Evolutionary conservation across 352 stramenopile species (phyloP).

Genomic region (Phytophthora pini): DNA sequence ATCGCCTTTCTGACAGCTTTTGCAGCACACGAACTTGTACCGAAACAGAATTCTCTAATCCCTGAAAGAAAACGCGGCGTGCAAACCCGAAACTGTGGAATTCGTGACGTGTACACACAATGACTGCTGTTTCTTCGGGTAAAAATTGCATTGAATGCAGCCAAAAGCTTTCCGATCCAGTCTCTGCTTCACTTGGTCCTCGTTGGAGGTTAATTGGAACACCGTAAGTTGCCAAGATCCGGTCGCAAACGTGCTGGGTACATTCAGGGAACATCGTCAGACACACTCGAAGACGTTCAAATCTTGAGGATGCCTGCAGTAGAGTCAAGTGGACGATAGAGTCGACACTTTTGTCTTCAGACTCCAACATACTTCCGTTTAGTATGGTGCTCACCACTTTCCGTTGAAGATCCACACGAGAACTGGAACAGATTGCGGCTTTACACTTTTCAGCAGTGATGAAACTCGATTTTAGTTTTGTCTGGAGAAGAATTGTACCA

Average conservation of each 20-base stretch:
- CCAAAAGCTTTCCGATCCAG: constrained; percentile 25
- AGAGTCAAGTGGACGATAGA: constrained; percentile 3
- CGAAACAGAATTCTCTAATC: constrained; percentile 6
- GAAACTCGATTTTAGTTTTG: constrained; percentile 11
- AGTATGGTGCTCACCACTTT: constrained; percentile 21
- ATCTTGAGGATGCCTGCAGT: constrained; percentile 9
- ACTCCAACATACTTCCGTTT: constrained; percentile 14
- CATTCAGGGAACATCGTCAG: constrained; percentile 40
- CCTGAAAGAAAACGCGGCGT: constrained; percentile 40
- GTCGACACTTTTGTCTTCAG: constrained; percentile 1
- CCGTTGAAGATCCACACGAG: constrained; percentile 22
- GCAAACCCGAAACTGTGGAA: constrained; percentile 48
- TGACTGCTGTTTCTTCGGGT: constrained; percentile 28
- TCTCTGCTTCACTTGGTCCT: background rate
- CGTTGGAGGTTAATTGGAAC: constrained; percentile 24
- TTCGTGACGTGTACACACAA: constrained; percentile 28
- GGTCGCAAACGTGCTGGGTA: constrained; percentile 30
- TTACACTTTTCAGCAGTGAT: background rate
- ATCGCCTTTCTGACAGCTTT: constrained; percentile 16
- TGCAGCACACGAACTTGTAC: constrained; percentile 32
- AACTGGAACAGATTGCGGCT: background rate
- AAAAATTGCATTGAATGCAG: constrained; percentile 18
- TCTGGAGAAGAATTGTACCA: constrained; percentile 30
- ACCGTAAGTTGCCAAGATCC: constrained; percentile 36
- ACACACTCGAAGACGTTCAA: constrained; percentile 29